Evolutionary conservation across 2,329 filamentous ascomycete species (phyloP).

Genomic region (Phoma sp.): DNA sequence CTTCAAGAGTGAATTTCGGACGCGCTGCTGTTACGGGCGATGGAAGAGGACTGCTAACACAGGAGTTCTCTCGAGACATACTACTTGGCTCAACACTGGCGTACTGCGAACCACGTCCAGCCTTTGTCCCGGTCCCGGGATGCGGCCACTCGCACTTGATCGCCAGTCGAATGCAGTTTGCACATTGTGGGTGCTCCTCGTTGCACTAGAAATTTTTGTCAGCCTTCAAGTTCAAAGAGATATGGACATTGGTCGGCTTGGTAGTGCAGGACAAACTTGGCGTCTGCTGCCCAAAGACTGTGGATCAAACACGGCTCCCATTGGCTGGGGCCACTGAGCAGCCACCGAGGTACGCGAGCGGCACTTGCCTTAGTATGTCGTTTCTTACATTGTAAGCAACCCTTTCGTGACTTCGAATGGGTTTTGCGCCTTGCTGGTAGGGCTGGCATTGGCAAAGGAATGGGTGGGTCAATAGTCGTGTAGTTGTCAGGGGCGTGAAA

Average conservation of each 20-base stretch:
- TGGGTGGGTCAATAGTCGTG: neutral
- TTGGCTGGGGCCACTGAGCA: too few species aligned
- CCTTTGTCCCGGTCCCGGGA: neutral
- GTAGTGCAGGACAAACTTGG: neutral
- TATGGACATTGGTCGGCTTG: neutral
- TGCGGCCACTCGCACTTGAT: constrained; percentile 40
- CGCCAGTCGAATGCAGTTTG: constrained; percentile 39
- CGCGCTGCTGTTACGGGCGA: constrained; percentile 7
- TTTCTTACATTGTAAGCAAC: constrained; percentile 44
- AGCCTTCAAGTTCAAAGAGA: neutral
- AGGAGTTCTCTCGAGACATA: constrained; percentile 18
- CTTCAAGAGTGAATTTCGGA: constrained; percentile 15
- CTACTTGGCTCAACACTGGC: neutral
- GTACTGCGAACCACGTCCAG: neutral
- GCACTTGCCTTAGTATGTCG: constrained; percentile 41
- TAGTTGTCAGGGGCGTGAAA: neutral
- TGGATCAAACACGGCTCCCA: neutral
- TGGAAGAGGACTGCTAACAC: constrained; percentile 21
- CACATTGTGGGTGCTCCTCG: constrained; percentile 40
- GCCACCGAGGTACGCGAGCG: neutral
- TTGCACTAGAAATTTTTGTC: constrained; percentile 32
- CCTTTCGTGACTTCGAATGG: constrained; percentile 43
- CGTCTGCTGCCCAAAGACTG: neutral
- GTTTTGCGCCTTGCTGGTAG: constrained; percentile 36
- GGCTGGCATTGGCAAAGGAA: constrained; percentile 10